Evolutionary conservation across 805 yeast genomes (phyloP).

Genomic region (Kodamaea lidongshanica): DNA sequence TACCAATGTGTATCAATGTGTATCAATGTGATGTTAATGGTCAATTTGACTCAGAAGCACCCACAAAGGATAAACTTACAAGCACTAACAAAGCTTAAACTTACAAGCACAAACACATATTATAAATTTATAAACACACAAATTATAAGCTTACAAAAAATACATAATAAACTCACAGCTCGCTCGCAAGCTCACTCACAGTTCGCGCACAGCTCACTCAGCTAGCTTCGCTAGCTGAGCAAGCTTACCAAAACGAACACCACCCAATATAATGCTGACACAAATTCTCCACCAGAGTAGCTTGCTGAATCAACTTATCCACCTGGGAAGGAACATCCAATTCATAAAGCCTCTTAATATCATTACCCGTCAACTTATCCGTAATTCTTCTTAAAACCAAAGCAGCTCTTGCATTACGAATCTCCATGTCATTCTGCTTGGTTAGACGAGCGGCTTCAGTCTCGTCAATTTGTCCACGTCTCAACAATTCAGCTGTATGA

Average conservation of each 20-base stretch:
- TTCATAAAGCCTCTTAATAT: conserved; percentile 65
- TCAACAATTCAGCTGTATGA: conserved; percentile 63
- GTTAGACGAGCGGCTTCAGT: conserved; percentile 69
- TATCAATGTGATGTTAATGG: no score
- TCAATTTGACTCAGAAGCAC: no score
- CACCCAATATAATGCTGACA: conserved; percentile 98
- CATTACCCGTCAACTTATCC: conserved; percentile 91
- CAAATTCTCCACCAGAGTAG: conserved; percentile 90
- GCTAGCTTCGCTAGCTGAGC: background rate
- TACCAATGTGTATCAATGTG: no score
- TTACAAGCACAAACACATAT: no score
- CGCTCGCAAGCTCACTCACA: no score
- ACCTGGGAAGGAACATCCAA: conserved; percentile 85
- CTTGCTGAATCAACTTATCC: conserved; percentile 88
- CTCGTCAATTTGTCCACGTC: conserved; percentile 70
- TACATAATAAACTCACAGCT: no score
- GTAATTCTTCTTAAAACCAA: conserved; percentile 84
- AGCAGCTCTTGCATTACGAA: conserved; percentile 84
- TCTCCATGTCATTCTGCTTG: conserved; percentile 62
- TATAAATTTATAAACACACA: no score
- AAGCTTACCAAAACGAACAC: conserved; percentile 90
- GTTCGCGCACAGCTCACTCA: background rate
- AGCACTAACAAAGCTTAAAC: no score
- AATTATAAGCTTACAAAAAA: no score
- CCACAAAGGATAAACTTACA: no score